Evolutionary conservation across 768 basidiomycete genomes (phyloP).

Genomic region (Calocybe cyanea): DNA sequence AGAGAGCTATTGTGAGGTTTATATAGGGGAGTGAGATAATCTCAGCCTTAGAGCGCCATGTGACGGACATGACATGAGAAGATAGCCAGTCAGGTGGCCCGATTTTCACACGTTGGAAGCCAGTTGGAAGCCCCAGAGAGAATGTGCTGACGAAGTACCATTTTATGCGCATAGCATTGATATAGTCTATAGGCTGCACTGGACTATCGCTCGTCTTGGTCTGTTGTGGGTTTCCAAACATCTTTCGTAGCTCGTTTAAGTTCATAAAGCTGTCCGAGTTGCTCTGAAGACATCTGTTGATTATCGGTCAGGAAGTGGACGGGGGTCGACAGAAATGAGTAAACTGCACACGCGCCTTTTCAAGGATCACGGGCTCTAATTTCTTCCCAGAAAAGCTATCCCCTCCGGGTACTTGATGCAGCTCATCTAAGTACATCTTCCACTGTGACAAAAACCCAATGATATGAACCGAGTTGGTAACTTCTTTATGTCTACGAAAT

Average conservation of each 20-base stretch:
- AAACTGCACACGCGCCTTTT: conserved; percentile 52
- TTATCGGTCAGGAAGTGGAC: conserved; percentile 1
- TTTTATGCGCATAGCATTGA: not conserved
- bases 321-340: not conserved
- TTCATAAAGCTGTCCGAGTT: conserved; percentile 91
- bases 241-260: conserved; percentile 90
- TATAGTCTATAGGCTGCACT: conserved; percentile 1
- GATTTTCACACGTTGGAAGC: not conserved
- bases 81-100: not conserved
- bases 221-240: conserved; percentile 67
- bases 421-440: conserved; percentile 85
- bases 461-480: conserved; percentile 84
- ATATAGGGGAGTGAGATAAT: conserved; percentile 9
- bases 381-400: conserved; percentile 57
- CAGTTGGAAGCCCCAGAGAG: not conserved
- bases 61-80: conserved; percentile 16
- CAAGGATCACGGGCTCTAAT: conserved; percentile 67
- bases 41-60: conserved; percentile 9
- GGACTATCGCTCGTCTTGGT: conserved; percentile 20
- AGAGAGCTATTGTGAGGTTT: not conserved
- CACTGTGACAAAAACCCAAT: conserved; percentile 96
- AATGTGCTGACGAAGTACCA: not conserved
- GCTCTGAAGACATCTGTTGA: conserved; percentile 84
- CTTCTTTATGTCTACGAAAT: conserved; percentile 76
- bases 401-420: conserved; percentile 45